These are phyloP conservation scores for Tricholoma sp. DNA, from an alignment of 768 basidiomycete genomes.

Conservation along the genomic window DNA sequence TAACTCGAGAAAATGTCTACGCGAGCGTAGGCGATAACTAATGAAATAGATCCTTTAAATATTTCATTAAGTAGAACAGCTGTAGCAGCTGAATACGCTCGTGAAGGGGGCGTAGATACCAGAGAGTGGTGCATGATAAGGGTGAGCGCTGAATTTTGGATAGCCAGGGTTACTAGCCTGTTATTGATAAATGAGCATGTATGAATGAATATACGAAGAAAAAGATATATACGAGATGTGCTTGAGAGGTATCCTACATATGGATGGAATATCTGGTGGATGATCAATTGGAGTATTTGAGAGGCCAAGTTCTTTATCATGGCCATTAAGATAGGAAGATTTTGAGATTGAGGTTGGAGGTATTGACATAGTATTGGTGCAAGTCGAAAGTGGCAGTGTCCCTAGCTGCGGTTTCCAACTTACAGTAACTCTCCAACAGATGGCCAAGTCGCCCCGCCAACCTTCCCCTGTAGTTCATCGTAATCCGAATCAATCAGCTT, in stretches of 20 bases:
- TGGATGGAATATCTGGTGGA: constrained; percentile 39
- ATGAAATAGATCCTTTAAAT: constrained; percentile 85
- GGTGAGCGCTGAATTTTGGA: constrained; percentile 87
- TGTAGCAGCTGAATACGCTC: constrained; percentile 86
- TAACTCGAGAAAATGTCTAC: constrained; percentile 32
- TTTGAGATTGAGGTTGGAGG: constrained; percentile 4
- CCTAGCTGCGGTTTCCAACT: not conserved
- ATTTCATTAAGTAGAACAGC: constrained; percentile 95
- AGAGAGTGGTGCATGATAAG: constrained; percentile 98
- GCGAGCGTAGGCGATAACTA: constrained; percentile 74
- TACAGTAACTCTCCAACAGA: too few species aligned
- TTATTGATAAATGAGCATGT: not conserved
- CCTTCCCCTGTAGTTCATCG: too few species aligned
- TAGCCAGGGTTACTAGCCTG: constrained; percentile 78
- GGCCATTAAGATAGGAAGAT: constrained; percentile 25
- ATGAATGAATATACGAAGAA: not conserved
- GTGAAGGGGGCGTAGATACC: constrained; percentile 67
- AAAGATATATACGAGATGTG: constrained; percentile 63
- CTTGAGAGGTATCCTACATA: constrained; percentile 72
- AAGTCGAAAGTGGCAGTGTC: not conserved
- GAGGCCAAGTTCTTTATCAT: constrained; percentile 41
- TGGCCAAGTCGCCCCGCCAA: too few species aligned
- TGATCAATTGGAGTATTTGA: constrained; percentile 26
- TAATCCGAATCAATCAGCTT: too few species aligned
- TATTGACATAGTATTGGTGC: constrained; percentile 14